Evolutionary conservation across 2,329 filamentous ascomycete species (phyloP).

Genomic region (Zymoseptoria brevis): DNA sequence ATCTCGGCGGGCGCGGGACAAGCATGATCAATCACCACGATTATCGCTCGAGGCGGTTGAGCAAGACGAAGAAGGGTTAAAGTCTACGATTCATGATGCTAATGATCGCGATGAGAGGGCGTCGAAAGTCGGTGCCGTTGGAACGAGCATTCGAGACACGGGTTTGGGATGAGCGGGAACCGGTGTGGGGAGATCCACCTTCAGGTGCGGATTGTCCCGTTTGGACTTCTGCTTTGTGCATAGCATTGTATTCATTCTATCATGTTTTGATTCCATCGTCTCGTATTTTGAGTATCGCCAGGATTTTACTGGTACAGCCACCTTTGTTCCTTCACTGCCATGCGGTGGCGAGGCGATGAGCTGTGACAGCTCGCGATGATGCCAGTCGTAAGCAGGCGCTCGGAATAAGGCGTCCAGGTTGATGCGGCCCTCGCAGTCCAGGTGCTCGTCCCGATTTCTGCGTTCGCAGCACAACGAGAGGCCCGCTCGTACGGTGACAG

Average conservation of each 20-base stretch:
- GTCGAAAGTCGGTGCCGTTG: no score
- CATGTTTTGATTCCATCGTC: no score
- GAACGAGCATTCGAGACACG: neutral
- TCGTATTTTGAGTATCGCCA: neutral
- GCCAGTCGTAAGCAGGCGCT: neutral
- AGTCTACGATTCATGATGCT: neutral
- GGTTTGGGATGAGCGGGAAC: neutral
- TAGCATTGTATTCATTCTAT: neutral
- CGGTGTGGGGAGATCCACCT: neutral
- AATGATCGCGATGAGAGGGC: neutral
- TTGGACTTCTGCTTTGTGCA: neutral
- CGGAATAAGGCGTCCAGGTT: neutral
- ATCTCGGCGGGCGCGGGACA: no score
- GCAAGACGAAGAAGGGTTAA: no score
- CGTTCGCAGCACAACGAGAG: neutral
- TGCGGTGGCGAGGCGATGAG: neutral
- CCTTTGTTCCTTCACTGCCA: neutral
- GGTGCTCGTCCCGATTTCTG: neutral
- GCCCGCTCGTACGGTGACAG: neutral
- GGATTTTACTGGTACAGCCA: neutral
- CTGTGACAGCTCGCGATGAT: neutral
- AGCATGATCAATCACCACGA: no score
- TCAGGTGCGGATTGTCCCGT: neutral
- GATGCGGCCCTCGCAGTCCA: neutral
- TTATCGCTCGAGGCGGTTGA: no score